Evolutionary conservation across 1,139 yeast species (phyloP).

Genomic region (Pichia sp.): DNA sequence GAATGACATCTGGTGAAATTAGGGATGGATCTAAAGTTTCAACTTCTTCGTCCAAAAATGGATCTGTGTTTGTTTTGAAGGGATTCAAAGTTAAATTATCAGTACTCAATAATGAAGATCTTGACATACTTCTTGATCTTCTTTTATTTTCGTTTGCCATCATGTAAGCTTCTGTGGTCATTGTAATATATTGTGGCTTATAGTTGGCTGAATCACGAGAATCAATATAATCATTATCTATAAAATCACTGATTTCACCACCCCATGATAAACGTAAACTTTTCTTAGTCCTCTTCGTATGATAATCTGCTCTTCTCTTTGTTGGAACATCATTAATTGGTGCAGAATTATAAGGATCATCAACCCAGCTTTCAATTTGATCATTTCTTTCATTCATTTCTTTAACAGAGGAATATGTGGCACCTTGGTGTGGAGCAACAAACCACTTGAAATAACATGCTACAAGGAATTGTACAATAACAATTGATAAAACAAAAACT

Average conservation of each 20-base stretch:
- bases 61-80: conserved; percentile 33
- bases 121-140: conserved; percentile 12
- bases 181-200: conserved; percentile 46
- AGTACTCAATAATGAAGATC: conserved; percentile 10
- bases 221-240: conserved; percentile 32
- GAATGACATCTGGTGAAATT: conserved; percentile 64
- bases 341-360: conserved; percentile 52
- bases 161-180: conserved; percentile 49
- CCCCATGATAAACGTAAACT: conserved; percentile 37
- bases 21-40: conserved; percentile 61
- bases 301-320: conserved; percentile 45
- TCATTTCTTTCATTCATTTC: conserved; percentile 43
- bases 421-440: conserved; percentile 75
- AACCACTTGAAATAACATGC: conserved; percentile 90
- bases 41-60: conserved; percentile 35
- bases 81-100: conserved; percentile 17
- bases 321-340: conserved; percentile 51
- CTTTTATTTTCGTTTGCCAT: conserved; percentile 15
- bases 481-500: conserved; percentile 77
- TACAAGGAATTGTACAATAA: conserved; percentile 64
- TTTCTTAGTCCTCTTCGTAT: conserved; percentile 35
- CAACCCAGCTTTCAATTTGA: conserved; percentile 45
- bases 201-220: conserved; percentile 26
- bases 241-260: conserved; percentile 38
- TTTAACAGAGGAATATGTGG: conserved; percentile 43